These are phyloP conservation scores for Phaeosphaeria sp. DNA, from an alignment of 2,329 filamentous ascomycete genomes.

Conservation along the genomic window DNA sequence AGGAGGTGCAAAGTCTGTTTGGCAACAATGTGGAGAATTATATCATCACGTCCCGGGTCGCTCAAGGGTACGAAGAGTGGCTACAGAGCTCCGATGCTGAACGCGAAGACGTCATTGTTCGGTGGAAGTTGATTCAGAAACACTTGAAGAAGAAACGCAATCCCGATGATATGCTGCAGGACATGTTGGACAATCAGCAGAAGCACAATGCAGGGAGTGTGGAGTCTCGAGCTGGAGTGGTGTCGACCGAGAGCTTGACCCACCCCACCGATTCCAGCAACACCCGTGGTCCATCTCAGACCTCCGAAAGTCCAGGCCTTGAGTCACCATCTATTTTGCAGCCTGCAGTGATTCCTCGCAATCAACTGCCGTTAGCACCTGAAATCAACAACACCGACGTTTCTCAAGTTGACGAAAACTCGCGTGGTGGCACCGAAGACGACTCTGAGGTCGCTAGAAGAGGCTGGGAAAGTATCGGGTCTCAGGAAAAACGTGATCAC, in stretches of 20 bases:
- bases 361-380: background rate
- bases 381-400: background rate
- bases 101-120: constrained; percentile 17
- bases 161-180: constrained; percentile 27
- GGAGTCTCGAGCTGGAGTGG: background rate
- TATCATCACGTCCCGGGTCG: constrained; percentile 18
- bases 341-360: background rate
- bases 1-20: constrained; percentile 22
- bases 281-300: background rate
- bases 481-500: constrained; percentile 14
- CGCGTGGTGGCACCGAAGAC: background rate
- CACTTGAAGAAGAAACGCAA: constrained; percentile 12
- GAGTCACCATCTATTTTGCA: background rate
- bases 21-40: constrained; percentile 17
- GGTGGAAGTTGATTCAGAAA: constrained; percentile 21
- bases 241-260: background rate
- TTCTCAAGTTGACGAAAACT: background rate
- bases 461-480: background rate
- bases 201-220: constrained; percentile 31
- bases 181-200: constrained; percentile 33
- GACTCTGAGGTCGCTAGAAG: background rate
- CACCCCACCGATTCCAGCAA: background rate
- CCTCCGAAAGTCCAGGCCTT: background rate
- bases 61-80: constrained; percentile 30
- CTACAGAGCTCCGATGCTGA: constrained; percentile 20